phyloP scores from a whole-genome alignment of 1,284 basidiomycete species.

The Afroboletus lepidellus region DNA sequence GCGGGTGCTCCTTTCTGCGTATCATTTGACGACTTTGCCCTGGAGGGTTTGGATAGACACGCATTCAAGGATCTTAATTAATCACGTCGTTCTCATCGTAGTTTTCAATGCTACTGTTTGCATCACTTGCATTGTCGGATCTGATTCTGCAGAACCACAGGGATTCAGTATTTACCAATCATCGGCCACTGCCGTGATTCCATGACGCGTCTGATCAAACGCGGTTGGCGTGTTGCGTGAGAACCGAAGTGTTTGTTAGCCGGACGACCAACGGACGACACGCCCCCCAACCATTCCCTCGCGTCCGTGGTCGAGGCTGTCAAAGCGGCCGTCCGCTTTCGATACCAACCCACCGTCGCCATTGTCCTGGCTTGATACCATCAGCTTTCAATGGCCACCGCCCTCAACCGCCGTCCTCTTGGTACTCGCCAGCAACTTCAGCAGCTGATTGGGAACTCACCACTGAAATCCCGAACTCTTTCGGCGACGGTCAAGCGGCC shows the following conservation, averaged over 20 bases:
- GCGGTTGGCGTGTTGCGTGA: conserved; percentile 29
- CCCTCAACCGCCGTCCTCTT: conserved; percentile 43
- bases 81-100: background rate
- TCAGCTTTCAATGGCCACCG: conserved; percentile 36
- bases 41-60: conserved; percentile 24
- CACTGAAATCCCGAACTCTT: conserved; percentile 28
- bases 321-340: background rate
- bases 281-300: conserved; percentile 9
- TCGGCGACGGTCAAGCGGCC: conserved; percentile 50
- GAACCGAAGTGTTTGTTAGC: conserved; percentile 21
- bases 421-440: conserved; percentile 33
- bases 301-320: background rate
- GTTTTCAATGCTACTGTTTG: conserved; percentile 6
- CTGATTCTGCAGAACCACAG: background rate
- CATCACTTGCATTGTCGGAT: conserved; percentile 1
- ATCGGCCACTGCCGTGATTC: background rate
- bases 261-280: background rate
- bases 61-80: conserved; percentile 32
- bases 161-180: too few species aligned
- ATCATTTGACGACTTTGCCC: conserved; percentile 4
- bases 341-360: background rate
- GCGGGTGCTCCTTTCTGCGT: conserved; percentile 11
- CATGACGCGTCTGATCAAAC: conserved; percentile 20
- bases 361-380: conserved; percentile 7
- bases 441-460: conserved; percentile 34